Percentiles rank a stretch among this genome's conserved stretches.
These are phyloP conservation scores for Cyberlindnera suaveolens DNA, from an alignment of 805 yeast species.

Conservation along the genomic window DNA sequence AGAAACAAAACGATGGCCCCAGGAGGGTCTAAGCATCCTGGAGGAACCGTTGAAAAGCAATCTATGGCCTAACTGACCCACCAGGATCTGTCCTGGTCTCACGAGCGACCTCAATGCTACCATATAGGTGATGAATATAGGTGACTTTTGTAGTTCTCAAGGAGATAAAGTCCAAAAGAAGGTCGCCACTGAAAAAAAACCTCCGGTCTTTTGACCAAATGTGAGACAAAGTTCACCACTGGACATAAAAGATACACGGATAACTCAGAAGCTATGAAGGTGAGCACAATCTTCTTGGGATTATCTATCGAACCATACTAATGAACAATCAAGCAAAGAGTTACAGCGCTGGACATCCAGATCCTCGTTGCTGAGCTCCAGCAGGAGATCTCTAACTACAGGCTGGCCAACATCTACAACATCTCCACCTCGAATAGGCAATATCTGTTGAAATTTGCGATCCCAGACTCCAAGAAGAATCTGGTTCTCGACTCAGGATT, in stretches of 20 bases:
- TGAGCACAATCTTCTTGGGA: too few relatives aligned
- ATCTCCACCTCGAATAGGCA: slow-evolving; percentile 65
- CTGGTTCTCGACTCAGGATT: slow-evolving; percentile 84
- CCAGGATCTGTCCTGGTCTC: not conserved
- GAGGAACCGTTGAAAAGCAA: not conserved
- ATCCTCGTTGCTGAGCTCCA: slow-evolving; percentile 63
- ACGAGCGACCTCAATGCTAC: not conserved
- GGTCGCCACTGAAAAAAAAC: too few relatives aligned
- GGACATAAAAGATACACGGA: too few relatives aligned
- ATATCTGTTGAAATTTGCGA: slow-evolving; percentile 70
- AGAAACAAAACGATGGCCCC: slow-evolving; percentile 25
- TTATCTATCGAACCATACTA: not conserved
- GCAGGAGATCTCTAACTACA: slow-evolving; percentile 48
- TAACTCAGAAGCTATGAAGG: too few relatives aligned
- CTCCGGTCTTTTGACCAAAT: too few relatives aligned
- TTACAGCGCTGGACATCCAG: slow-evolving; percentile 77
- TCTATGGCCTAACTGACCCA: not conserved
- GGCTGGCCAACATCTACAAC: slow-evolving; percentile 83
- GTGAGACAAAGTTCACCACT: too few relatives aligned
- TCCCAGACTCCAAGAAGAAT: slow-evolving; percentile 74
- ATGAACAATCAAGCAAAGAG: slow-evolving; percentile 57
- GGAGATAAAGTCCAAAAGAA: too few relatives aligned
- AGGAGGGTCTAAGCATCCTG: not conserved
- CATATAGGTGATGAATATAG: not conserved
- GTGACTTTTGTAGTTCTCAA: too few relatives aligned